Base-by-base conservation (phyloP, 2,329 filamentous ascomycete genomes). In the Fusarium longipes region DNA sequence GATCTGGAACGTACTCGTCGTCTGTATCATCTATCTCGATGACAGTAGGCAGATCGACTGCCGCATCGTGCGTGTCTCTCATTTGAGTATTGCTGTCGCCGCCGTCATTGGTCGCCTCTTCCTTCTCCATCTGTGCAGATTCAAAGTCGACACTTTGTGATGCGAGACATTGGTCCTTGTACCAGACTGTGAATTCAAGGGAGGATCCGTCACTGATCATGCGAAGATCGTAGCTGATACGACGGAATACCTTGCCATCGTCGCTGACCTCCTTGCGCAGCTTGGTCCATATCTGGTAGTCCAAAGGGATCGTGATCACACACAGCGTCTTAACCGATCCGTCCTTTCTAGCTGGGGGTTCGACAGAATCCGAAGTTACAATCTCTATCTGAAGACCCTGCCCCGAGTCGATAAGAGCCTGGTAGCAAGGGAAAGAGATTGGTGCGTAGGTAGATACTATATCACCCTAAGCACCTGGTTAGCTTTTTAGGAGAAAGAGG, bases 201-300 rank as follows among this genome's bases (percentile, higher is more conserved):
- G 66, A 70, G 4, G 54, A 42, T 1, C 74, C 74, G 12, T 72
- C 59, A 18, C 68, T 67, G 8, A 69, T 29, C 57, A 77, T 74
- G 12, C 68, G 48, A 3, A 77, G 43, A 3, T 67, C 56, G 39
- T 68, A 77, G 1, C 33, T n/a, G 6, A 76, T 51, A 7, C 40
- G 11, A 0, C 52, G 45, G 12, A 68, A 71, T 0, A 49, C 43
- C 4, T 65, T 47, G 0, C 65, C 71, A 0, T 51, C 35, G 7
- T 48, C 27, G 36, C 69, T 77, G 3, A 30, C 65, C 45, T 55
- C 59, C 1, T 17, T 25, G 1, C 67, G 70, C 11, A 76, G 48
- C 11, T 53, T 49, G 1, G 48, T 9, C 30, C 71, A 64, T 15
- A 67, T 39, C 0, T 68, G 57, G 1, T 66, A 29, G 3, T 66